These are phyloP conservation scores for Diospyros kaki DNA, from an alignment of 148 eudicot genomes.

Conservation along the genomic window DNA sequence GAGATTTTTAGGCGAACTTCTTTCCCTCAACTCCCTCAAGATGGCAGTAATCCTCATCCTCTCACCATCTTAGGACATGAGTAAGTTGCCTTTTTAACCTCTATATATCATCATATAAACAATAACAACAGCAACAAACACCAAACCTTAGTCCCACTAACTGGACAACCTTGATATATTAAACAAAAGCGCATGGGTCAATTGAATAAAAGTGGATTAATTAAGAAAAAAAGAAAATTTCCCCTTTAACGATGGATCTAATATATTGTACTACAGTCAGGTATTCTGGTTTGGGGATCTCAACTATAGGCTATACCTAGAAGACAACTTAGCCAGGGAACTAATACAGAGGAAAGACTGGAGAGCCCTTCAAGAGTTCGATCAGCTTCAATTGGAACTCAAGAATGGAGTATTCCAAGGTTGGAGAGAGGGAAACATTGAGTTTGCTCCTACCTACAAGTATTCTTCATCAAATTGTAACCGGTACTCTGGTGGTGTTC, in stretches of 20 bases:
- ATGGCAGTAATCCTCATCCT: slow-evolving; percentile 31
- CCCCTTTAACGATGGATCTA: not conserved
- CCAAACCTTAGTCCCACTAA: no score
- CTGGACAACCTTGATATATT: no score
- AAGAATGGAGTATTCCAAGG: slow-evolving; percentile 59
- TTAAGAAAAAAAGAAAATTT: not conserved
- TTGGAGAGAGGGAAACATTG: slow-evolving; percentile 57
- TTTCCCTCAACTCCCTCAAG: slow-evolving; percentile 36
- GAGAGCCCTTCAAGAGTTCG: slow-evolving; percentile 47
- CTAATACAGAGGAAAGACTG: slow-evolving; percentile 42
- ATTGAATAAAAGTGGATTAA: not conserved
- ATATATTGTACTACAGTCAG: slow-evolving; percentile 37
- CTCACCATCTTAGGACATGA: slow-evolving; percentile 56
- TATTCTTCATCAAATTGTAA: slow-evolving; percentile 50
- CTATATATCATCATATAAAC: not conserved
- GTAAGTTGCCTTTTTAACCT: slow-evolving; percentile 35
- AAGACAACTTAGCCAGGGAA: slow-evolving; percentile 50
- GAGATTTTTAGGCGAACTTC: slow-evolving; percentile 53
- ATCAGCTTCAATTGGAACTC: slow-evolving; percentile 50
- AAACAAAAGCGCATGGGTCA: no score
- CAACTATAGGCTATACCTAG: slow-evolving; percentile 49
- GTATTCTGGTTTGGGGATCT: slow-evolving; percentile 79
- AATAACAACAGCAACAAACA: not conserved
- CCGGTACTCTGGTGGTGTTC: slow-evolving; percentile 44
- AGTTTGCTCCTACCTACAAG: slow-evolving; percentile 66